Evolutionary conservation across 805 yeast genomes (phyloP), one percentile per base, ranked within the genome.

Genomic region (Candida fluviatilis): DNA sequence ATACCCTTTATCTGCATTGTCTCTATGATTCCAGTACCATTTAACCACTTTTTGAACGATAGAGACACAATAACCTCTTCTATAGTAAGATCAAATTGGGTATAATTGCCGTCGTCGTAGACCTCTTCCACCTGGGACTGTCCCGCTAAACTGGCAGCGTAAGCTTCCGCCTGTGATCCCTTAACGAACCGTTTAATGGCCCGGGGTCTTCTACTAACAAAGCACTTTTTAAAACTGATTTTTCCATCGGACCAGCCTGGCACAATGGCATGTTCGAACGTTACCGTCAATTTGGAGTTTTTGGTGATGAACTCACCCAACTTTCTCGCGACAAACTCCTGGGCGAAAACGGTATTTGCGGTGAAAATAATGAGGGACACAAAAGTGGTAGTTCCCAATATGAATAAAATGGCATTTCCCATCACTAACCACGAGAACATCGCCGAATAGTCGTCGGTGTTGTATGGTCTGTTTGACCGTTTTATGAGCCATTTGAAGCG

Each of bases 191-290:
- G 61, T 41, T 62, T 62, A 18, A 70, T 54, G 21, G 63, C 54
- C 39, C 80, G 78, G 0, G 99, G 99, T 42, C 98, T 70, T 46
- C 84, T 73, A 36, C 95, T 84, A 1, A 90, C 89, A 57, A 82
- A 82, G 37, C 95, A 95, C 50, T 88, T 86, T 42, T 81, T 77
- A 59, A 93, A 84, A 31, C 82, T 76, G 38, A 93, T 86, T 45
- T 79, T 84, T 2, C 96, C 95, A 46, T 84, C 87, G 29, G 81
- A 73, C 96, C 96, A 90, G 39, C 86, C 88, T 0, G 97, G 97
- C 4, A 89, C 95, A 40, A 91, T 85, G 1, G 98, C 99, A 56
- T 79, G 82, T 56, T 91, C 98, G 53, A 93, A 93, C 0, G 86
- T 80, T 6, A 93, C 96, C 0, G 83, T 78, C 45, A 90, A 62